phyloP scores from a whole-genome alignment of 2,329 filamentous ascomycete genomes.

The Huntiella moniliformis region DNA sequence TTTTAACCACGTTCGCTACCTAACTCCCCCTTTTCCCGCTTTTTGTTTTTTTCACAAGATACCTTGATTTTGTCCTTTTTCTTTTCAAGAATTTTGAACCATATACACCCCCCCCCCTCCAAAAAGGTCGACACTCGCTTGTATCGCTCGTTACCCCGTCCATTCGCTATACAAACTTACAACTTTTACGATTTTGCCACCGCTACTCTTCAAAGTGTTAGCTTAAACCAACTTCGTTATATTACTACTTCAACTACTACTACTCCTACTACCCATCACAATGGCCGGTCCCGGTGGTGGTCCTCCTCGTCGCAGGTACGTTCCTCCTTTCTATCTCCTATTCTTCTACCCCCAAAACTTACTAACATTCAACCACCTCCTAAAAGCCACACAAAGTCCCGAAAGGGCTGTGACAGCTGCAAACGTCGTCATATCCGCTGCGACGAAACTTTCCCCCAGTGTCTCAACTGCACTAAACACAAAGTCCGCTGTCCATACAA shows the following conservation, averaged over 20 bases:
- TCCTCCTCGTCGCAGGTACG: conserved; percentile 55
- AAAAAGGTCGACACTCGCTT: background rate
- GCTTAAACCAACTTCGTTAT: conserved; percentile 1
- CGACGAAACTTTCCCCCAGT: conserved; percentile 95
- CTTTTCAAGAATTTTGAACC: background rate
- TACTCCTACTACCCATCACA: conserved; percentile 15
- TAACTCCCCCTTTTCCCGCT: background rate
- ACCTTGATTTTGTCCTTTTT: background rate
- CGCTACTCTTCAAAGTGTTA: background rate
- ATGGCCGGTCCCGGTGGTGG: conserved; percentile 94
- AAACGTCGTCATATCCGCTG: conserved; percentile 95
- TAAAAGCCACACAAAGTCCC: conserved; percentile 86
- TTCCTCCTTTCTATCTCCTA: background rate
- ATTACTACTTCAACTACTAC: conserved; percentile 1
- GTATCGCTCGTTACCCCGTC: background rate
- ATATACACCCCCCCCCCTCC: too few species aligned
- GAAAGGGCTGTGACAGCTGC: conserved; percentile 96
- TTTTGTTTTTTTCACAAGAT: too few species aligned
- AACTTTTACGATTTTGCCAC: background rate
- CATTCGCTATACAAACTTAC: background rate
- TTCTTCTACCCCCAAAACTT: conserved; percentile 8
- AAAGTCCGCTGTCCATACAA: conserved; percentile 98
- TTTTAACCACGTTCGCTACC: conserved; percentile 6
- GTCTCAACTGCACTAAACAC: conserved; percentile 97
- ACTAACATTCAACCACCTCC: conserved; percentile 7